Percentiles rank a stretch among this genome's conserved stretches.
These are phyloP conservation scores for Ramularia collo-cygni DNA, from an alignment of 2,329 filamentous ascomycete species.

Conservation along the genomic window DNA sequence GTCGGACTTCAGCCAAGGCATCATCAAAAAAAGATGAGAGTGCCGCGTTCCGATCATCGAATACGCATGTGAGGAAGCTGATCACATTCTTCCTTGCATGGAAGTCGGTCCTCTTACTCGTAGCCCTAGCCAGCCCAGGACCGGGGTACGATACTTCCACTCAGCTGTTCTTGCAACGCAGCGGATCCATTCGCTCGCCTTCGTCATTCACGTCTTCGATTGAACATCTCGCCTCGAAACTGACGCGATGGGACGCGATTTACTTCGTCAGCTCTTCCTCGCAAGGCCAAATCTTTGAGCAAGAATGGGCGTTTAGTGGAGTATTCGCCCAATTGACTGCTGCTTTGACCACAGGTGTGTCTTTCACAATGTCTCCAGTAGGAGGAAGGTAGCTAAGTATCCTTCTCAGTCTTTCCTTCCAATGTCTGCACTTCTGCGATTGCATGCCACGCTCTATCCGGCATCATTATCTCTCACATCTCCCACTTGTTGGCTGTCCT, in stretches of 20 bases:
- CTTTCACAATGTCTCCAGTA: constrained; percentile 16
- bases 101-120: constrained; percentile 60
- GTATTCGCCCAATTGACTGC: constrained; percentile 43
- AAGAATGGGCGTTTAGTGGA: constrained; percentile 78
- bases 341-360: constrained; percentile 37
- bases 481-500: constrained; percentile 71
- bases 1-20: too few species aligned
- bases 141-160: constrained; percentile 74
- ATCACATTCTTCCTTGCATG: constrained; percentile 49
- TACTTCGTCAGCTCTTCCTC: constrained; percentile 62
- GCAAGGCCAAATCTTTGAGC: constrained; percentile 65
- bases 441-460: constrained; percentile 44
- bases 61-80: constrained; percentile 13
- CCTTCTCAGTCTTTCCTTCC: constrained; percentile 16
- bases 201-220: constrained; percentile 16
- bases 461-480: constrained; percentile 61
- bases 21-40: too few species aligned
- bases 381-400: constrained; percentile 24
- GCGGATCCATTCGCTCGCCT: constrained; percentile 4
- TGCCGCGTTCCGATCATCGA: constrained; percentile 1
- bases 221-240: constrained; percentile 44
- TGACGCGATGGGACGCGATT: constrained; percentile 75
- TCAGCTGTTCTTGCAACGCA: constrained; percentile 41
- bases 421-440: constrained; percentile 15
- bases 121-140: constrained; percentile 53